Conservation (phyloP, 208 protist species). For the Trypanosomatidae sp. region DNA sequence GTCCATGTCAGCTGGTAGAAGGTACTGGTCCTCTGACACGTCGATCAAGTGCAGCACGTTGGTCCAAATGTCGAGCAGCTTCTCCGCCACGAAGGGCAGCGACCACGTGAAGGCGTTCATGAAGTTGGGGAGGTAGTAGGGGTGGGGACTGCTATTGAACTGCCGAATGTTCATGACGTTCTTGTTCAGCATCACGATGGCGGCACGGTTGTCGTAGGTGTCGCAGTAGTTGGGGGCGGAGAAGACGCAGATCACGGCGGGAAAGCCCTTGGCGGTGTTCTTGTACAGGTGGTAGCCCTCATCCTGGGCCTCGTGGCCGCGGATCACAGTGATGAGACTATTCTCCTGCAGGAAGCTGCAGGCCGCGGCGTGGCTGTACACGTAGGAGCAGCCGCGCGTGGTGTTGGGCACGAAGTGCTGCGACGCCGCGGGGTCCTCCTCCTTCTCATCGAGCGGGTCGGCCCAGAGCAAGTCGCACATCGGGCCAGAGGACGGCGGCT, state of each 20-base stretch:
- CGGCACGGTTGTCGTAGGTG: slow-evolving; percentile 97
- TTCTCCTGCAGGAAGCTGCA: slow-evolving; percentile 95
- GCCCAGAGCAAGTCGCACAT: slow-evolving; percentile 97
- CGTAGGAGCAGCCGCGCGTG: slow-evolving; percentile 86
- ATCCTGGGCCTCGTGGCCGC: slow-evolving; percentile 96
- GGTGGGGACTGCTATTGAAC: slow-evolving; percentile 95
- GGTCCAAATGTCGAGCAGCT: slow-evolving; percentile 90
- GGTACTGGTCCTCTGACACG: slow-evolving; percentile 49
- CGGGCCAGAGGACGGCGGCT: slow-evolving; percentile 86
- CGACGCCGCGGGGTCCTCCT: slow-evolving; percentile 40
- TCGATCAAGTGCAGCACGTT: slow-evolving; percentile 80
- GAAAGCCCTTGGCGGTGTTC: slow-evolving; percentile 92
- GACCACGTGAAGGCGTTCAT: slow-evolving; percentile 98
- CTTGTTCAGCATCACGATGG: slow-evolving; percentile 92
- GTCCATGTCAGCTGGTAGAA: neutral
- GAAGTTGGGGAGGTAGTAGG: slow-evolving; percentile 98
- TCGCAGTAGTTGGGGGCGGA: slow-evolving; percentile 98
- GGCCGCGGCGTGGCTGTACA: slow-evolving; percentile 83
- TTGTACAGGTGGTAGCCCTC: slow-evolving; percentile 94
- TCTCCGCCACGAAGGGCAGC: slow-evolving; percentile 97
- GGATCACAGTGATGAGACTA: slow-evolving; percentile 94
- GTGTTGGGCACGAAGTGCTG: slow-evolving; percentile 71
- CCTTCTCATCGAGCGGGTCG: slow-evolving; percentile 92
- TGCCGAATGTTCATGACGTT: slow-evolving; percentile 98
- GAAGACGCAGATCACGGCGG: slow-evolving; percentile 97